These are phyloP conservation scores for Pholiota adiposa DNA, from an alignment of 1,284 basidiomycete species.

Conservation along the genomic window DNA sequence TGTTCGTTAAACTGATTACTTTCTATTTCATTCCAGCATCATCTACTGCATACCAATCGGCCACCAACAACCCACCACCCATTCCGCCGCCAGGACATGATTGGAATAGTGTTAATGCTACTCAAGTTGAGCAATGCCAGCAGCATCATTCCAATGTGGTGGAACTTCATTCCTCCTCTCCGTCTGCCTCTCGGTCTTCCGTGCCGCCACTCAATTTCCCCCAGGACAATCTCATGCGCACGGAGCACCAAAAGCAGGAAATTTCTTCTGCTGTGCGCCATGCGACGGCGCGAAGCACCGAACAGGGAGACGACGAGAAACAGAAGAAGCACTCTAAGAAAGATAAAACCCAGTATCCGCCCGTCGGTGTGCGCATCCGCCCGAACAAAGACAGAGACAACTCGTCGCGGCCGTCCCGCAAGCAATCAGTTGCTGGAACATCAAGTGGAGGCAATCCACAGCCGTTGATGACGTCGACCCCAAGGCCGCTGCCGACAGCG, in stretches of 20 bases:
- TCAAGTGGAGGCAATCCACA: conserved; percentile 6
- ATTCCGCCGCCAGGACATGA: neutral
- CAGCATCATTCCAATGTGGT: neutral
- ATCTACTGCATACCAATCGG: neutral
- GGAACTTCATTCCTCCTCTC: neutral
- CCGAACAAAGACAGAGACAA: conserved; percentile 34
- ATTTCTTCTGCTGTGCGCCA: conserved; percentile 1
- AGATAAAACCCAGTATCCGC: conserved; percentile 35
- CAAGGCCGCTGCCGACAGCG: conserved; percentile 10
- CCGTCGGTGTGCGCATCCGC: conserved; percentile 47
- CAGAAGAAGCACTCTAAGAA: conserved; percentile 45
- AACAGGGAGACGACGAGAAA: conserved; percentile 21
- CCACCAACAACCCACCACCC: neutral
- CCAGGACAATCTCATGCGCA: conserved; percentile 9
- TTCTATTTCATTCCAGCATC: neutral
- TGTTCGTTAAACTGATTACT: neutral
- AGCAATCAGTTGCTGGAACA: conserved; percentile 7
- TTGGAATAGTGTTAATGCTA: neutral
- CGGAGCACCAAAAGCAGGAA: conserved; percentile 9
- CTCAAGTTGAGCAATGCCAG: conserved; percentile 4
- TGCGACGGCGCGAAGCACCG: neutral
- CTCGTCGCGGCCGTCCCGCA: conserved; percentile 17
- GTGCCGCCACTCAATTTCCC: conserved; percentile 6
- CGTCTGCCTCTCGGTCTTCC: conserved; percentile 2
- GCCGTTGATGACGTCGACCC: conserved; percentile 18